Conservation (phyloP, 192 early-diverging fungal species). For the Rhizoclosmatium sp. region DNA sequence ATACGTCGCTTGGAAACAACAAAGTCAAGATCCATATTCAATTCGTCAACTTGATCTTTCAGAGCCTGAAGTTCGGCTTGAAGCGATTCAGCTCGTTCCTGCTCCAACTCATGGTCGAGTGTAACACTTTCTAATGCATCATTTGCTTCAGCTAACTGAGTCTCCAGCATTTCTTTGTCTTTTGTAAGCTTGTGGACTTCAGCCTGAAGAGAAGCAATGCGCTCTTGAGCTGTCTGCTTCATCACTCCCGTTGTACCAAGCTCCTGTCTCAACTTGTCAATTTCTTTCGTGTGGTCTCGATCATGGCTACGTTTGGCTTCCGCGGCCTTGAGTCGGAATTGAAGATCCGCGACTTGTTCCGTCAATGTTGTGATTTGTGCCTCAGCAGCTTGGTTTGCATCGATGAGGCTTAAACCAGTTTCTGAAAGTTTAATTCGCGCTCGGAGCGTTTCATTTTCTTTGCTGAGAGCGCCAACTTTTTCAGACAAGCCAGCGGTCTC, state of each 20-base stretch:
- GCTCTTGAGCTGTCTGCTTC: slow-evolving; percentile 50
- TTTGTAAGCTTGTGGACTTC: slow-evolving; percentile 72
- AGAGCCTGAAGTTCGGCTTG: slow-evolving; percentile 74
- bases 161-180: slow-evolving; percentile 76
- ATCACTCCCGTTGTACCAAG: slow-evolving; percentile 60
- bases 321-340: slow-evolving; percentile 75
- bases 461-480: not conserved
- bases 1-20: slow-evolving; percentile 21
- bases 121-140: slow-evolving; percentile 87
- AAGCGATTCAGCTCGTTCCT: slow-evolving; percentile 81
- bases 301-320: slow-evolving; percentile 87
- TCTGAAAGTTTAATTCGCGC: not conserved
- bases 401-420: not conserved
- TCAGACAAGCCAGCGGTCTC: not conserved
- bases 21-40: slow-evolving; percentile 69
- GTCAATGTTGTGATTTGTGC: not conserved
- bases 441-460: slow-evolving; percentile 3
- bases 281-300: slow-evolving; percentile 72
- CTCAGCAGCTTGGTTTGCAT: not conserved
- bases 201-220: slow-evolving; percentile 74
- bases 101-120: slow-evolving; percentile 92
- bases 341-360: slow-evolving; percentile 79
- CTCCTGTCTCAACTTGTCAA: slow-evolving; percentile 75
- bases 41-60: slow-evolving; percentile 84
- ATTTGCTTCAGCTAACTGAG: slow-evolving; percentile 72